phyloP scores from a whole-genome alignment of 2,329 filamentous ascomycete genomes.

The Cercospora nicotianae region DNA sequence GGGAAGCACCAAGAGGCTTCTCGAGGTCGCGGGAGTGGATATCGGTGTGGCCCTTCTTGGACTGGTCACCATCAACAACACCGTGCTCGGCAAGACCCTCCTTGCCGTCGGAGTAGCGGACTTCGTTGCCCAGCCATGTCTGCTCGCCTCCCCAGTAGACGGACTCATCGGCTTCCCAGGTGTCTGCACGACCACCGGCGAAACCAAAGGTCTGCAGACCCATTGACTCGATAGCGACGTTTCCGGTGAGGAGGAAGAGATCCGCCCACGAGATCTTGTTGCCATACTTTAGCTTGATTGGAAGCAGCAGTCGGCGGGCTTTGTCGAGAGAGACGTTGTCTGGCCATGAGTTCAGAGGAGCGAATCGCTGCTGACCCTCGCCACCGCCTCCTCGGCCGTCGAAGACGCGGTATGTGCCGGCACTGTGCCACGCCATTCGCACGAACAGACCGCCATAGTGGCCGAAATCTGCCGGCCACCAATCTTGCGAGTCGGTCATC shows the following conservation, averaged over 20 bases:
- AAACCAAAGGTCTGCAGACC: slow-evolving; percentile 73
- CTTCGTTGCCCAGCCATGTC: slow-evolving; percentile 73
- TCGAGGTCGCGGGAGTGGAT: slow-evolving; percentile 64
- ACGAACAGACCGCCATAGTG: slow-evolving; percentile 80
- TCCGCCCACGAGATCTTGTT: slow-evolving; percentile 82
- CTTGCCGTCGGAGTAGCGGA: slow-evolving; percentile 61
- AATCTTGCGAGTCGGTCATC: slow-evolving; percentile 77
- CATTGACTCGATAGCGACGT: slow-evolving; percentile 76
- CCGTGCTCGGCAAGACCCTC: slow-evolving; percentile 48
- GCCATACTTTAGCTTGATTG: slow-evolving; percentile 82
- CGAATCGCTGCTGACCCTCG: slow-evolving; percentile 72
- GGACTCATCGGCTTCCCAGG: slow-evolving; percentile 73
- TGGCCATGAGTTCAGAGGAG: slow-evolving; percentile 79
- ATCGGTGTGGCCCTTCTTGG: slow-evolving; percentile 45
- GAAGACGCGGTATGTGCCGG: slow-evolving; percentile 73
- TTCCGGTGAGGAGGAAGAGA: slow-evolving; percentile 68
- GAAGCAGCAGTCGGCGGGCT: slow-evolving; percentile 75
- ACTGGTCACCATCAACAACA: slow-evolving; percentile 45
- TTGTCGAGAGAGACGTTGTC: slow-evolving; percentile 79
- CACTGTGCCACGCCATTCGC: slow-evolving; percentile 78
- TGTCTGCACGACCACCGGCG: slow-evolving; percentile 69
- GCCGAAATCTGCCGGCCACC: slow-evolving; percentile 80
- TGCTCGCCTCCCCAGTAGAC: slow-evolving; percentile 76
- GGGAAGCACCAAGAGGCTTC: slow-evolving; percentile 64
- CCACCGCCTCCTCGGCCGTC: slow-evolving; percentile 76